Evolutionary conservation across 2,329 filamentous ascomycete species (phyloP).

Genomic region (Aulographum hederae): DNA sequence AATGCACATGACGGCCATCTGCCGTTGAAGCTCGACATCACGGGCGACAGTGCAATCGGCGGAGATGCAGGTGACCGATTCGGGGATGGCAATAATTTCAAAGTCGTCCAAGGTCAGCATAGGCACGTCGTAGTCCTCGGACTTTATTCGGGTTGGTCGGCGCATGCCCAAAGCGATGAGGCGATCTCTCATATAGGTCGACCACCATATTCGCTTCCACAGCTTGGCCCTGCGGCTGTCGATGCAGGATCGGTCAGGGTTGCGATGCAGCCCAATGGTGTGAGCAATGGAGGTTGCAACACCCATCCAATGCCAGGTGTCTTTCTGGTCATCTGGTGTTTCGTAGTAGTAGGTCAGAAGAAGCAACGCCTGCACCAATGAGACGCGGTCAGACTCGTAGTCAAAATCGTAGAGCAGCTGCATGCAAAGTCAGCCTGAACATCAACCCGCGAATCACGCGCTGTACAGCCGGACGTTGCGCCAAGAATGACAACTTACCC

Average conservation of each 20-base stretch:
- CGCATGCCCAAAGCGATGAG: conserved; percentile 88
- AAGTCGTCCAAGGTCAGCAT: conserved; percentile 79
- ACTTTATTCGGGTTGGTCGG: conserved; percentile 77
- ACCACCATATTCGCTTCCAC: conserved; percentile 98
- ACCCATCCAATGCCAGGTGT: conserved; percentile 98
- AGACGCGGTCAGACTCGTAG: conserved; percentile 77
- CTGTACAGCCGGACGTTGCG: not conserved
- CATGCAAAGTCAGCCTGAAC: conserved; percentile 2
- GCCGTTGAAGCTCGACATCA: conserved; percentile 53
- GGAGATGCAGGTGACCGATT: conserved; percentile 49
- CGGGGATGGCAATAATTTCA: conserved; percentile 51
- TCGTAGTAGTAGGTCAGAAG: conserved; percentile 98
- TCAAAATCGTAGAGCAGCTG: conserved; percentile 87
- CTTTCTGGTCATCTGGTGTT: conserved; percentile 89
- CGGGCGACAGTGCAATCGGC: conserved; percentile 52
- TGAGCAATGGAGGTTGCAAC: conserved; percentile 84
- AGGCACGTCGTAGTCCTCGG: conserved; percentile 83
- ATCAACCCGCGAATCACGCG: not conserved
- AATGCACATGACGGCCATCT: conserved; percentile 77
- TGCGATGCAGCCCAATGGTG: conserved; percentile 81
- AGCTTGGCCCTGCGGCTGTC: conserved; percentile 54
- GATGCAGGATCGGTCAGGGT: conserved; percentile 64
- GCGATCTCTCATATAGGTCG: conserved; percentile 85
- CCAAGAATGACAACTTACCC: conserved; percentile 38
- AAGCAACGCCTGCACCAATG: conserved; percentile 72